Evolutionary conservation across 257 asterid genomes (phyloP).

Genomic region (Cruciata laevipes): DNA sequence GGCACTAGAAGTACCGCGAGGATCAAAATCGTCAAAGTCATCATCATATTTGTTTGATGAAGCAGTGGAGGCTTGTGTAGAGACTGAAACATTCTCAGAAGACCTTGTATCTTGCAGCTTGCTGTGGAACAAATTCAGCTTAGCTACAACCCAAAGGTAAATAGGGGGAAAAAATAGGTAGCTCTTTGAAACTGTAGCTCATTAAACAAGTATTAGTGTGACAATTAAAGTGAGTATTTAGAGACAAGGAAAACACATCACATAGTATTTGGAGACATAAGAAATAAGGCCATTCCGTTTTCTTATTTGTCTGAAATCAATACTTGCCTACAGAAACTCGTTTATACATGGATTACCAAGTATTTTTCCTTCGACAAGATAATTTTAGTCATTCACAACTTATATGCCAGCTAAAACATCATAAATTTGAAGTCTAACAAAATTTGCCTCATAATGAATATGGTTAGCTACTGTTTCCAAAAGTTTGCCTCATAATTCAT

Average conservation of each 20-base stretch:
- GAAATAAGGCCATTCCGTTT: background rate
- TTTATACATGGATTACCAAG: background rate
- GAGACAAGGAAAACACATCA: no score
- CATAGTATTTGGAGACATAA: background rate
- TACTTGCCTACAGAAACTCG: background rate
- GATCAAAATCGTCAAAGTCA: conserved; percentile 90
- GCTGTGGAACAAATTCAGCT: conserved; percentile 37
- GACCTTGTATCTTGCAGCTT: conserved; percentile 40
- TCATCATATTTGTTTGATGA: conserved; percentile 48
- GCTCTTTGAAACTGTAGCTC: background rate
- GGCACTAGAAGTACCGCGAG: conserved; percentile 68
- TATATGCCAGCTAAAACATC: background rate
- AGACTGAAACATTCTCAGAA: conserved; percentile 32
- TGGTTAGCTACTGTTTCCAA: background rate
- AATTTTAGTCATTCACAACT: background rate
- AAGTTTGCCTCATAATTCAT: background rate
- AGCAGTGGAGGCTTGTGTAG: conserved; percentile 38
- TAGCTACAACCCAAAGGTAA: conserved; percentile 19
- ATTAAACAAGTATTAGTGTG: no score
- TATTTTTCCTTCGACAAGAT: background rate
- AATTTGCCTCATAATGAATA: no score
- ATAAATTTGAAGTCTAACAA: background rate
- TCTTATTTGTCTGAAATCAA: background rate
- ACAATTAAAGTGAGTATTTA: no score
- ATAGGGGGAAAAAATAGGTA: background rate